Conservation (phyloP, 441 rosid genomes). For the Croton setiger region DNA sequence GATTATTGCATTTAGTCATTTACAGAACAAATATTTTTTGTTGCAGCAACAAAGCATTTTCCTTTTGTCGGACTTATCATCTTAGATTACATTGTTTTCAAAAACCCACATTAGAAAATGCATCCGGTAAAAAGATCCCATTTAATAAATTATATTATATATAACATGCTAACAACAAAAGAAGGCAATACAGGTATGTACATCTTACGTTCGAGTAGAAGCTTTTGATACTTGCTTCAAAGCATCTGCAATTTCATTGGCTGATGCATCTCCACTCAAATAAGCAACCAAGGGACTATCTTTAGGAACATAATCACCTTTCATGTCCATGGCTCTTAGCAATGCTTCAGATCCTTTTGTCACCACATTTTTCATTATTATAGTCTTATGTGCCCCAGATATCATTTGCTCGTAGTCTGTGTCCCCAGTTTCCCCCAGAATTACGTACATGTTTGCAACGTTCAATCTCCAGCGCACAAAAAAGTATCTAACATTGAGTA, state of each 20-base stretch:
- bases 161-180: background rate
- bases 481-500: constrained; percentile 49
- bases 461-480: constrained; percentile 93
- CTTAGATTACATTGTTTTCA: background rate
- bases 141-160: background rate
- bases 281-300: constrained; percentile 56
- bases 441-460: constrained; percentile 75
- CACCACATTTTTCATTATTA: constrained; percentile 62
- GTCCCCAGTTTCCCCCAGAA: constrained; percentile 86
- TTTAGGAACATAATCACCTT: constrained; percentile 65
- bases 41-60: background rate
- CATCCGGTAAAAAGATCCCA: background rate
- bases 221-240: constrained; percentile 55
- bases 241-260: constrained; percentile 50
- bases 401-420: constrained; percentile 84
- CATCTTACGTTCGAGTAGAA: constrained; percentile 27
- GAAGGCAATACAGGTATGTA: background rate
- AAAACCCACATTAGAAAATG: constrained; percentile 5
- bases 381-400: constrained; percentile 76
- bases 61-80: background rate
- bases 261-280: constrained; percentile 43
- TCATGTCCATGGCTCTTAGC: constrained; percentile 53
- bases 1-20: background rate
- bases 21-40: background rate
- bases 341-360: constrained; percentile 58